phyloP scores from a whole-genome alignment of 2,329 filamentous ascomycete genomes.

The Monilinia fructigena region DNA sequence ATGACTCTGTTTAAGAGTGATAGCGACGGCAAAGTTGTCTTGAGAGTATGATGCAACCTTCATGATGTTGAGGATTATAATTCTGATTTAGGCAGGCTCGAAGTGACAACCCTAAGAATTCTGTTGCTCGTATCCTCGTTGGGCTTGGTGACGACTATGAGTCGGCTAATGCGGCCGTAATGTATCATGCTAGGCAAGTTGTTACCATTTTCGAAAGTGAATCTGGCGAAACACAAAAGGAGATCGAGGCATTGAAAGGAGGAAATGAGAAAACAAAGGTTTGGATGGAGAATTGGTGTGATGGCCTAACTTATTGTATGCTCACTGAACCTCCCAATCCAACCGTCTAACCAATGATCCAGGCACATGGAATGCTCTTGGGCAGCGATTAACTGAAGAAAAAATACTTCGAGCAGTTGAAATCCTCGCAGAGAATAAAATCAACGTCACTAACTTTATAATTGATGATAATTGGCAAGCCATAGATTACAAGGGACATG shows the following conservation, averaged over 20 bases:
- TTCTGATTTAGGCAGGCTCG: slow-evolving; percentile 46
- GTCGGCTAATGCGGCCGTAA: slow-evolving; percentile 71
- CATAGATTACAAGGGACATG: slow-evolving; percentile 54
- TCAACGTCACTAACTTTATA: slow-evolving; percentile 81
- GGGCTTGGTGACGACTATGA: slow-evolving; percentile 73
- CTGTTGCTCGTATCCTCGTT: slow-evolving; percentile 63
- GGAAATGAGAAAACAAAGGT: slow-evolving; percentile 48
- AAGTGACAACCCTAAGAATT: slow-evolving; percentile 63
- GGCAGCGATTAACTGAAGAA: slow-evolving; percentile 75
- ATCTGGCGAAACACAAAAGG: slow-evolving; percentile 46
- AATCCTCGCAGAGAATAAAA: slow-evolving; percentile 64
- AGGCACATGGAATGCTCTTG: slow-evolving; percentile 91
- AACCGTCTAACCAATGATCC: slow-evolving; percentile 2
- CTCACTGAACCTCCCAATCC: neutral
- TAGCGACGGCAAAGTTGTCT: slow-evolving; percentile 61
- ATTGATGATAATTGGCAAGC: slow-evolving; percentile 98
- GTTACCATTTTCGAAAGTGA: slow-evolving; percentile 49
- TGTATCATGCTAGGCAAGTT: slow-evolving; percentile 80
- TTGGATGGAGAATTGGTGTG: slow-evolving; percentile 88
- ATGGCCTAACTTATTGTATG: slow-evolving; percentile 81
- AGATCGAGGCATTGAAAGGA: slow-evolving; percentile 48
- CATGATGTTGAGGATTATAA: neutral
- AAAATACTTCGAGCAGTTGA: slow-evolving; percentile 77
- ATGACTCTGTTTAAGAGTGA: slow-evolving; percentile 67
- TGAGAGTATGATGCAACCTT: slow-evolving; percentile 52